These are phyloP conservation scores for Metschnikowia picachoensis DNA, from an alignment of 805 yeast species.

Conservation along the genomic window DNA sequence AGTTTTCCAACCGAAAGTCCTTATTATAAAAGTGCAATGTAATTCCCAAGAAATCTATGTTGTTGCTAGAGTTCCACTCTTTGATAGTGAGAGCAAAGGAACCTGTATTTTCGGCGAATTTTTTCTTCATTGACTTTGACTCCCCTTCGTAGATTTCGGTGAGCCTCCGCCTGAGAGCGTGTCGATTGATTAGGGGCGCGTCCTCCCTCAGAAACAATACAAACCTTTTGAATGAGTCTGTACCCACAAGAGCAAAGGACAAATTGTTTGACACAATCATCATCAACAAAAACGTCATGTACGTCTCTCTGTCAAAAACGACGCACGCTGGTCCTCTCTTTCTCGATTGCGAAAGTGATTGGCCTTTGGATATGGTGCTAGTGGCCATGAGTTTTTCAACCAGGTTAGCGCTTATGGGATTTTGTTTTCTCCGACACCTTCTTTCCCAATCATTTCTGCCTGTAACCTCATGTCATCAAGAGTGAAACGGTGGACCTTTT, in stretches of 20 bases:
- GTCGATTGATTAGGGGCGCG: not conserved
- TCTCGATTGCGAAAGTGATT: no score
- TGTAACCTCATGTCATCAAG: not conserved
- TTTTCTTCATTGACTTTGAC: not conserved
- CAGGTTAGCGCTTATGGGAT: not conserved
- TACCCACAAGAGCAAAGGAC: not conserved
- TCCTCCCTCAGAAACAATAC: not conserved
- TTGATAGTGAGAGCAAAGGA: constrained; percentile 1
- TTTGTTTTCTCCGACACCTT: not conserved
- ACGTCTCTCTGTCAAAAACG: not conserved
- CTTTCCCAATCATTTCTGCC: not conserved
- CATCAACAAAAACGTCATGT: not conserved
- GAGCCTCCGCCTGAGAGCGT: not conserved
- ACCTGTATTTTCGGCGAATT: not conserved
- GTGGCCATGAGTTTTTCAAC: not conserved
- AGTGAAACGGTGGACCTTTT: not conserved
- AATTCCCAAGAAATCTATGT: no score
- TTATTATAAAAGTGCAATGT: constrained; percentile 3
- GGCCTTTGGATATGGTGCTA: no score
- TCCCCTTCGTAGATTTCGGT: not conserved
- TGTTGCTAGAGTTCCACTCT: not conserved
- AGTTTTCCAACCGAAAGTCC: not conserved
- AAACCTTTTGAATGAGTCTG: not conserved
- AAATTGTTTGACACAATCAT: not conserved
- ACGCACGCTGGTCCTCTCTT: not conserved